Evolutionary conservation across 1,139 yeast species (phyloP).

Genomic region (Ashbya aceris): DNA sequence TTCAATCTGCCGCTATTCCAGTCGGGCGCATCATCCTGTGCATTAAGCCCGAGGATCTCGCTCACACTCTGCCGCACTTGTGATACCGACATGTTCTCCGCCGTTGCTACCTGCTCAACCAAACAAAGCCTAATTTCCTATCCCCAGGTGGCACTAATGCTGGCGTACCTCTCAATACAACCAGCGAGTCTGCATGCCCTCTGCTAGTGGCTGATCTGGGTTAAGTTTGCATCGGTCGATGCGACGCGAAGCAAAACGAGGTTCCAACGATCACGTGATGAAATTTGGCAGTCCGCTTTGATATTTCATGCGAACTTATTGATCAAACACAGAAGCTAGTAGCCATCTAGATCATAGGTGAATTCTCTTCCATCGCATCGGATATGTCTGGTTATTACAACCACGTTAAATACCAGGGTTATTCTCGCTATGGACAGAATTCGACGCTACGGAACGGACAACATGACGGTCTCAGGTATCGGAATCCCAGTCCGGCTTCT

Average conservation of each 20-base stretch:
- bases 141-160: no score
- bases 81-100: constrained; percentile 14
- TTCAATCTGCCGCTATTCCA: constrained; percentile 41
- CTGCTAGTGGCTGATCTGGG: no score
- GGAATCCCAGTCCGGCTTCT: background rate
- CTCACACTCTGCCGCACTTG: constrained; percentile 16
- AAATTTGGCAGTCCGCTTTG: no score
- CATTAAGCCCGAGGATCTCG: constrained; percentile 15
- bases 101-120: no score
- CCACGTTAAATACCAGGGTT: constrained; percentile 1
- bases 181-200: no score
- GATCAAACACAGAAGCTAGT: background rate
- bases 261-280: no score
- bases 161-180: no score
- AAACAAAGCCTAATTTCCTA: no score
- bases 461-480: background rate
- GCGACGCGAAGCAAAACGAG: no score
- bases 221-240: no score
- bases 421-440: constrained; percentile 2
- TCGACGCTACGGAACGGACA: background rate
- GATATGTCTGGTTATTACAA: constrained; percentile 3
- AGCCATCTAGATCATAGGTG: background rate
- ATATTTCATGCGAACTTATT: no score
- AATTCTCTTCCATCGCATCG: background rate
- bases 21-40: constrained; percentile 31